phyloP scores from a whole-genome alignment of 768 basidiomycete genomes.

The Hypsizygus marmoreus region DNA sequence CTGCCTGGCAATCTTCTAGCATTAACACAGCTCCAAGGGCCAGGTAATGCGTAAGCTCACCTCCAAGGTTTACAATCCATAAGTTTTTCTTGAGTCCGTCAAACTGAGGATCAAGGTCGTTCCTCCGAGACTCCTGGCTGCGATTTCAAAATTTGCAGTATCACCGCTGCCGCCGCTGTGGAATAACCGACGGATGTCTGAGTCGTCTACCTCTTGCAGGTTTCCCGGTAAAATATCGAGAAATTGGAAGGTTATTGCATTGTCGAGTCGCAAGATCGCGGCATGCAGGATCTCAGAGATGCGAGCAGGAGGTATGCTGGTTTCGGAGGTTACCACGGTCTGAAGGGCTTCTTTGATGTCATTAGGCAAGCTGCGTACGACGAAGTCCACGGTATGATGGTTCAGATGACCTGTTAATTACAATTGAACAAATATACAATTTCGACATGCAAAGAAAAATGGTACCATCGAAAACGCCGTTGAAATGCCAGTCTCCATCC shows the following conservation, averaged over 20 bases:
- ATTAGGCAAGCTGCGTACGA: constrained; percentile 8
- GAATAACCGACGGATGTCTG: not conserved
- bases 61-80: constrained; percentile 63
- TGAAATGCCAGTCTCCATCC: constrained; percentile 34
- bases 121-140: constrained; percentile 48
- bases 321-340: not conserved
- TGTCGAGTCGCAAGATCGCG: constrained; percentile 34
- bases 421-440: not conserved
- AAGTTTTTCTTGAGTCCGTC: constrained; percentile 48
- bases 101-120: constrained; percentile 56
- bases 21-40: constrained; percentile 1
- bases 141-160: constrained; percentile 7
- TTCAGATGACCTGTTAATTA: constrained; percentile 12
- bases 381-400: constrained; percentile 12
- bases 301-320: not conserved
- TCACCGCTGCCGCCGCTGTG: not conserved
- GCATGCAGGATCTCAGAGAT: constrained; percentile 9
- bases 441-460: not conserved
- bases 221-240: constrained; percentile 43
- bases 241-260: constrained; percentile 44
- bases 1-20: constrained; percentile 15
- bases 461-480: constrained; percentile 37
- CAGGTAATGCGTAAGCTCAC: constrained; percentile 9
- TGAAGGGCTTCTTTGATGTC: constrained; percentile 6
- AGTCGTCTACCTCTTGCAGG: constrained; percentile 9